Evolutionary conservation across 352 stramenopile genomes (phyloP).

Genomic region (Globisporangium okanoganense): DNA sequence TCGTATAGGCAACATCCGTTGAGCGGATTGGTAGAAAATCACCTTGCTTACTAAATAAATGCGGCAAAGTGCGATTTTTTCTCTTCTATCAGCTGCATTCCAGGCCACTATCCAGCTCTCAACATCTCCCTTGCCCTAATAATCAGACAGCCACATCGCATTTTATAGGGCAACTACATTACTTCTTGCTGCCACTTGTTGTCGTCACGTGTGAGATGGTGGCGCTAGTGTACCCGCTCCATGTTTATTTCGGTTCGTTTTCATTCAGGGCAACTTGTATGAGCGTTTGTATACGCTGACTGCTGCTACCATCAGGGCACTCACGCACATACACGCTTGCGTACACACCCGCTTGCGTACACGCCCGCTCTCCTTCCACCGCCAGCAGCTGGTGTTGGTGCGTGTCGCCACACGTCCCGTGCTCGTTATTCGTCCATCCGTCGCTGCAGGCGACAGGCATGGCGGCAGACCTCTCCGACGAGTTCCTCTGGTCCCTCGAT

Average conservation of each 20-base stretch:
- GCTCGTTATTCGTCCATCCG: neutral
- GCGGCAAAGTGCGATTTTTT: slow-evolving; percentile 1
- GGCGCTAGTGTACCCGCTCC: neutral
- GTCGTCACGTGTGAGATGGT: neutral
- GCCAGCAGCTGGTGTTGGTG: too few species aligned
- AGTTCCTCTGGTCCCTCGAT: slow-evolving; percentile 66
- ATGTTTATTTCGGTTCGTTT: slow-evolving; percentile 4
- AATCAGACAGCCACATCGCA: neutral
- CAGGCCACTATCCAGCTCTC: neutral
- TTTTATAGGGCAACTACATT: neutral
- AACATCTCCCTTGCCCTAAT: too few species aligned
- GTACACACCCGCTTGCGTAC: neutral
- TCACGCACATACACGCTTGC: neutral
- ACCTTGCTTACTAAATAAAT: neutral
- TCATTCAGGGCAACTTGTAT: slow-evolving; percentile 3
- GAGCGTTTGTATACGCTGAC: slow-evolving; percentile 6
- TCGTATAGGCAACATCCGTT: neutral
- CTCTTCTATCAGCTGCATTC: neutral
- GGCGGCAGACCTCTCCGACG: slow-evolving; percentile 59
- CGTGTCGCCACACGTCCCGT: neutral
- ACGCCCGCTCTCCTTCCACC: neutral
- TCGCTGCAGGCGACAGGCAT: slow-evolving; percentile 17
- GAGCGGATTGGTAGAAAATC: slow-evolving; percentile 4
- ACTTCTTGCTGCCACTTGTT: neutral
- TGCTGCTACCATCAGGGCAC: slow-evolving; percentile 5